Evolutionary conservation across 352 stramenopile genomes (phyloP), one percentile per base, ranked within the genome.

Genomic region (Thalassiosira mediterranea): DNA sequence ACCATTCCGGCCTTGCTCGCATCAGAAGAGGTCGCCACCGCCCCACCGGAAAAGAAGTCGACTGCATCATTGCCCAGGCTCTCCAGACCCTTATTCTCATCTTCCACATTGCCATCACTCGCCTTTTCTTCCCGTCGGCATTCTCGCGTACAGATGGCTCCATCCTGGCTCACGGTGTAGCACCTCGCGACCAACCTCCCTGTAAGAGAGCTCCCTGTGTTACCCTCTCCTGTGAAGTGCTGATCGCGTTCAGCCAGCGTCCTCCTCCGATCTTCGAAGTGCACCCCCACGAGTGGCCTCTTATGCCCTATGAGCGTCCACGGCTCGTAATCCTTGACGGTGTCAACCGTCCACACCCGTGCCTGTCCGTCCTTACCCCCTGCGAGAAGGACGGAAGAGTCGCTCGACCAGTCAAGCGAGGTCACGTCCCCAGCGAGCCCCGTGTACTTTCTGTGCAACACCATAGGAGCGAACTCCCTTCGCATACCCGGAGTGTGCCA

Each of bases 361-460:
- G 79, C 83, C n/a, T 86, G 88, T 46, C 80, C 80, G 78, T 92
- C 87, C 49, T 86, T 79, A 17, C 83, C 84, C 0, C 72, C 63
- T 13, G 73, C 87, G 34, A 90, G 54, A 0, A 94, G 58, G 2
- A 92, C 69, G 19, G 72, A 84, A 7, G 83, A 91, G 83, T 94
- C 86, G 26, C 71, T 72, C 19, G 69, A 86, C 88, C 88, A 94
- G 66, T 81, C 61, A 1, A 94, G 48, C 8, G 49, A 67, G 10
- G 72, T 82, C 0, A 92, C 76, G 71, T 92, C 85, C 23, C 82
- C 82, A 3, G 67, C 62, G 47, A 88, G 76, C 4, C 88, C 88
- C 0, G 88, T 94, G 63, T 92, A 94, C 5, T 87, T 93, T 29
- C 84, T 73, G 74, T 94, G 88, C 1, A 92, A 54, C 15, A 94